Conservation (phyloP, 1,284 basidiomycete species). For the Bondarzewia mesenterica region DNA sequence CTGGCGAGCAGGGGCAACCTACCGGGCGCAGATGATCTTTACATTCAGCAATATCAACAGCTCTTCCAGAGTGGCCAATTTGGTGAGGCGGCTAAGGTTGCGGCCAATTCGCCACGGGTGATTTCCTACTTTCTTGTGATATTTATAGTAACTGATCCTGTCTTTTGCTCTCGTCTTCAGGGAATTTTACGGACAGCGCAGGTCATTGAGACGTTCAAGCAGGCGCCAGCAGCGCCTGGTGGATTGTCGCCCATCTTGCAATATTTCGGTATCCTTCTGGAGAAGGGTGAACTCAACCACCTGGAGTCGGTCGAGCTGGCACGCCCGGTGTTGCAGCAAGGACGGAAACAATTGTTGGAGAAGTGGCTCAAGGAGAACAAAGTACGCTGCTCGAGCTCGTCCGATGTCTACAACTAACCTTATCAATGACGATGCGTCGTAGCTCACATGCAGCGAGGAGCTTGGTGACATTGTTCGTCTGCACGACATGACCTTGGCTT, state of each 20-base stretch:
- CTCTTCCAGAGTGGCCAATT: conserved; percentile 89
- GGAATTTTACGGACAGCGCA: conserved; percentile 93
- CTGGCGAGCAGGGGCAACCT: conserved; percentile 95
- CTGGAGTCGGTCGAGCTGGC: conserved; percentile 95
- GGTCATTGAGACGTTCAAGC: conserved; percentile 98
- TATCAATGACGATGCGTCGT: no score
- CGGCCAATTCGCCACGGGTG: conserved; percentile 93
- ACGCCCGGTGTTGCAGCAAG: conserved; percentile 92
- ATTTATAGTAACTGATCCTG: conserved; percentile 1
- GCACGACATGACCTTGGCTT: conserved; percentile 97
- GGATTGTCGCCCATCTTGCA: conserved; percentile 95
- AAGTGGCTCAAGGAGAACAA: conserved; percentile 99
- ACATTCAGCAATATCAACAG: conserved; percentile 92
- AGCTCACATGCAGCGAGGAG: conserved; percentile 98
- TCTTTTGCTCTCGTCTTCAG: conserved; percentile 31
- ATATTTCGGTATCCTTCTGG: conserved; percentile 96
- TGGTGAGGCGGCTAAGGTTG: conserved; percentile 96
- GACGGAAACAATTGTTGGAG: conserved; percentile 94
- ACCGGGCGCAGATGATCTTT: conserved; percentile 96
- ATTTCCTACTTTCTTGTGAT: conserved; percentile 15
- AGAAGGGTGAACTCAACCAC: conserved; percentile 97
- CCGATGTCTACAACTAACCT: neutral
- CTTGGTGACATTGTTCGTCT: conserved; percentile 95
- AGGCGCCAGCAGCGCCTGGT: conserved; percentile 84
- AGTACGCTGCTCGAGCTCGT: conserved; percentile 31